phyloP scores from a whole-genome alignment of 129 eudicot genomes.

The Centella asiatica region DNA sequence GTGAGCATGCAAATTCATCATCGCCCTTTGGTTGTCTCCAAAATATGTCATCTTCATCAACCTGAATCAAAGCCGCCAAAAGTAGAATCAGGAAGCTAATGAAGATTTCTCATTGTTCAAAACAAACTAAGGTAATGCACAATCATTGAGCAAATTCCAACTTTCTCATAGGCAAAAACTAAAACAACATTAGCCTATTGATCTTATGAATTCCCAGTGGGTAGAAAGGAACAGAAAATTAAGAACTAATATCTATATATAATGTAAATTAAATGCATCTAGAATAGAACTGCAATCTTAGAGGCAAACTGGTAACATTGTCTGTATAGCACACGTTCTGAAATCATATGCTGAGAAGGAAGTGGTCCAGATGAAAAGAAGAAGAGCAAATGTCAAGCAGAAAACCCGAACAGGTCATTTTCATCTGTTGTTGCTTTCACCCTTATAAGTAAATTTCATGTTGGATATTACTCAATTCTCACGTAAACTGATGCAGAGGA shows the following conservation, averaged over 20 bases:
- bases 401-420: too few species aligned
- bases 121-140: too few species aligned
- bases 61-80: conserved; percentile 34
- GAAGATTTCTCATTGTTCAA: neutral
- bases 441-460: too few species aligned
- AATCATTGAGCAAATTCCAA: neutral
- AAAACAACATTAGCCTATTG: neutral
- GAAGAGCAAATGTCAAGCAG: too few species aligned
- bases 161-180: neutral
- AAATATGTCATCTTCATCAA: conserved; percentile 63
- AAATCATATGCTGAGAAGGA: too few species aligned
- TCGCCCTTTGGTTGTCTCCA: conserved; percentile 40
- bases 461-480: too few species aligned
- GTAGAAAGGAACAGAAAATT: neutral
- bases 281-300: too few species aligned
- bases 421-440: too few species aligned
- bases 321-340: neutral
- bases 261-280: neutral
- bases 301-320: neutral
- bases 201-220: neutral
- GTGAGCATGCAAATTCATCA: conserved; percentile 49
- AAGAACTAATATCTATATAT: too few species aligned
- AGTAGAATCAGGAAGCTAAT: neutral
- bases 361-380: too few species aligned
- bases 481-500: too few species aligned